Evolutionary conservation across 2,329 filamentous ascomycete species (phyloP), one percentile per base, ranked within the genome.

Genomic region (Pezicula rhizophila): DNA sequence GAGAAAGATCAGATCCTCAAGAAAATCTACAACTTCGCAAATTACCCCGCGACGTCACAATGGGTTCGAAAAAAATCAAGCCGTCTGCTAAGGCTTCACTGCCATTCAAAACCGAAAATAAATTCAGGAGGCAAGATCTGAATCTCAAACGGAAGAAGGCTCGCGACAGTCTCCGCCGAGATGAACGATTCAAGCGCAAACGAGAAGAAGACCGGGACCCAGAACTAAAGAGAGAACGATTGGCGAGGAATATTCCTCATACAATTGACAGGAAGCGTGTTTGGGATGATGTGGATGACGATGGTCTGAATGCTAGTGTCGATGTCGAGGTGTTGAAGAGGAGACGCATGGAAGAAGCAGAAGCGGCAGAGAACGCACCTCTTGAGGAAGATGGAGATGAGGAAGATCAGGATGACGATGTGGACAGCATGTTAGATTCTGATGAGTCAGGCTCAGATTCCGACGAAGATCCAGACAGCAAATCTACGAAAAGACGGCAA

Each of bases 231-330:
- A 81, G 80, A 52, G 79, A 85, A 56, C 80, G 93, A 59, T 73
- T 92, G 52, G 82, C 82, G 52, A 81, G 79, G 57, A 96, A 96
- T 70, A 78, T 90, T 39, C 87, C 93, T 0, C 68, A 80, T 47
- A 95, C 89, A 0, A 77, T 96, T 50, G 91, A 96, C 60, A 80
- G 83, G 60, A 96, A 96, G 74, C 82, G 93, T 65, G 82, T 89
- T 28, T 97, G 89, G 89, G 91, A 96, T 60, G 84, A 91, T 46
- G 79, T 80, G 44, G 83, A 83, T 42, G 77, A 78, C 43, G 79
- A 84, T 56, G 76, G 70, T 43, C 70, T 82, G 5, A 76, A 75
- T 53, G 60, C 60, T 44, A 65, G 63, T 42, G 78, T 84, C 28
- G 78, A 84, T 53, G 68, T 84, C 47, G 76, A 80, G 57, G 72